These are phyloP conservation scores for Tillandsia fasciculata DNA, from an alignment of 176 grass and related monocot genomes.

Conservation along the genomic window DNA sequence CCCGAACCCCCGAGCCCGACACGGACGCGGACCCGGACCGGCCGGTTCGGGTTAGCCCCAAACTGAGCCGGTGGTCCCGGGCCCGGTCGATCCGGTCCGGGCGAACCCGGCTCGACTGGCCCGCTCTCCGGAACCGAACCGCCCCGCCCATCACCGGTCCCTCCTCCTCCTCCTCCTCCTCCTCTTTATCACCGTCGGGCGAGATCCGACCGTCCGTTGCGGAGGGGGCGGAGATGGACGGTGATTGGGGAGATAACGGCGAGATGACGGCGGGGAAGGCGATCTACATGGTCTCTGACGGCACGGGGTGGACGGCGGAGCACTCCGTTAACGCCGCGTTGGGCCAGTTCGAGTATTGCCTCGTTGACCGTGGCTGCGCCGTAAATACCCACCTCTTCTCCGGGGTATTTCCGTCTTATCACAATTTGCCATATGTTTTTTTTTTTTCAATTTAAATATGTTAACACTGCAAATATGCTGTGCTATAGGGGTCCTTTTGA, in stretches of 20 bases:
- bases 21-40: neutral
- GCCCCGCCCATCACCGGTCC: neutral
- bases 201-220: neutral
- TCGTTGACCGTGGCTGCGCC: conserved; percentile 52
- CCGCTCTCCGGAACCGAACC: conserved; percentile 16
- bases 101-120: conserved; percentile 30
- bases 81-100: conserved; percentile 57
- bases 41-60: conserved; percentile 22
- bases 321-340: conserved; percentile 87
- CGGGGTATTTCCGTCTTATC: conserved; percentile 35
- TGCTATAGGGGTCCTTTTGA: too few relatives aligned
- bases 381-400: conserved; percentile 81
- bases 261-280: conserved; percentile 36
- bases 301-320: conserved; percentile 94
- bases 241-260: conserved; percentile 2
- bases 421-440: neutral
- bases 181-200: conserved; percentile 2
- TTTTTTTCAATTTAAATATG: neutral
- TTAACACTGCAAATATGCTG: neutral
- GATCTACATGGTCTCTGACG: conserved; percentile 98
- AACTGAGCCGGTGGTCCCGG: conserved; percentile 65
- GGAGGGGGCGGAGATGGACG: conserved; percentile 17
- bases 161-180: conserved; percentile 16
- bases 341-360: conserved; percentile 93
- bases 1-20: neutral